These are phyloP conservation scores for Goffeauzyma gilvescens DNA, from an alignment of 768 basidiomycete genomes.

Conservation along the genomic window DNA sequence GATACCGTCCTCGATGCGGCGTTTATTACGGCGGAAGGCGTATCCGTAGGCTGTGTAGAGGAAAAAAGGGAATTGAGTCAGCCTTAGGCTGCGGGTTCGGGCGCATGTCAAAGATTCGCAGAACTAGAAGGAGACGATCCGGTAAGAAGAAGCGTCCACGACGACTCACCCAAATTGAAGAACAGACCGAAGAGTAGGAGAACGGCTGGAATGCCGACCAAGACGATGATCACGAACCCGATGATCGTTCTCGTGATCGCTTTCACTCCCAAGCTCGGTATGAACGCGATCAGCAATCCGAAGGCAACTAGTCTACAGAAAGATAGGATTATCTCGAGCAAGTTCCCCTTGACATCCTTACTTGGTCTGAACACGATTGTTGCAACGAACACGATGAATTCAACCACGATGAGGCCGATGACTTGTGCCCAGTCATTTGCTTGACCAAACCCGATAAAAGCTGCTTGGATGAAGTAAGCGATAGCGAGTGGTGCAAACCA, in stretches of 20 bases:
- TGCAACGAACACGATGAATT: conserved; percentile 42
- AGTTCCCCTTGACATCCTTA: conserved; percentile 49
- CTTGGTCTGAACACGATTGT: conserved; percentile 44
- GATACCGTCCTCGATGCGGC: conserved; percentile 28
- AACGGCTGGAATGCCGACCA: conserved; percentile 52
- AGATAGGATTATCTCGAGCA: conserved; percentile 49
- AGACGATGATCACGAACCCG: conserved; percentile 51
- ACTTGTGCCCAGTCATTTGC: conserved; percentile 49
- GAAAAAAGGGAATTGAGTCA: not conserved
- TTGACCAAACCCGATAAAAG: conserved; percentile 45
- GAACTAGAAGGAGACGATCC: not conserved
- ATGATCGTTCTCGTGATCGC: conserved; percentile 67
- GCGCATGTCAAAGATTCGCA: not conserved
- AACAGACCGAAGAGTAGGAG: conserved; percentile 50
- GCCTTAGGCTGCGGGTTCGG: not conserved
- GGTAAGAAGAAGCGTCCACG: no score
- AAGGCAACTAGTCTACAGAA: conserved; percentile 51
- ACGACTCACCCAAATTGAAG: conserved; percentile 34
- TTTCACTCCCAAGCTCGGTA: conserved; percentile 44
- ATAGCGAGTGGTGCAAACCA: conserved; percentile 45
- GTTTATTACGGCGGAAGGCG: conserved; percentile 24
- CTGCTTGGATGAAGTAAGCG: conserved; percentile 46
- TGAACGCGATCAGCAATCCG: conserved; percentile 57
- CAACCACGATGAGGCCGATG: conserved; percentile 47
- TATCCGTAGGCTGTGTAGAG: conserved; percentile 21